Base-by-base conservation (phyloP, 257 asterid genomes). In the Thymus mandschuricus region DNA sequence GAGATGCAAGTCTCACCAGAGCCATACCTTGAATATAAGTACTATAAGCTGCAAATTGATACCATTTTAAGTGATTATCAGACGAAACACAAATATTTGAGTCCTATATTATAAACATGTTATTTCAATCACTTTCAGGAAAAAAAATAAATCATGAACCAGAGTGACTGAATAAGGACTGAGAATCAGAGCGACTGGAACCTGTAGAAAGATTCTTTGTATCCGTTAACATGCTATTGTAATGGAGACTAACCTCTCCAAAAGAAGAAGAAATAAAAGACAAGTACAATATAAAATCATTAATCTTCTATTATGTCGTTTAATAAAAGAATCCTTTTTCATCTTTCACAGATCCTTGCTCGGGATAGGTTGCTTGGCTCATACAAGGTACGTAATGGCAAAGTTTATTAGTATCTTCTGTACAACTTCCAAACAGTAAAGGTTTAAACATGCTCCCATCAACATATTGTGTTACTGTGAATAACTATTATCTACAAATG, bases 321-420 rank as follows among this genome's bases (percentile, higher is more conserved):
- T 73, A 29, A 30, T 6, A 48, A 27, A 10, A 5, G 30, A 21
- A 27, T n/a, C 27, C 31, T 35, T 21, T 56, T 38, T 60, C 68
- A 71, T 67, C 66, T 8, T 46, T 30, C 72, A 74, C 94, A 90
- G 97, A 92, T 90, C 74, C 85, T 92, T 75, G 93, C 97, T 72
- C 93, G 96, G 35, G 98, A 90, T 79, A 80, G 97, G 67, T 74
- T 93, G 66, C 79, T 93, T 59, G 97, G 98, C 52, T 89, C 93
- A 48, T 92, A 84, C 64, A 87, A 92, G 98, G 98, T 90, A 86
- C 61, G 66, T 10, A 33, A 34, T 40, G 48, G 74, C 66, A 55
- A 63, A 70, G 64, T 55, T 38, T 5, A 38, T 38, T 4, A 60
- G 2, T 64, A 52, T 67, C 57, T 60, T 60, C 62, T 35, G 40